Base-by-base conservation (phyloP, 2,329 filamentous ascomycete species). In the Laburnicola sp. region DNA sequence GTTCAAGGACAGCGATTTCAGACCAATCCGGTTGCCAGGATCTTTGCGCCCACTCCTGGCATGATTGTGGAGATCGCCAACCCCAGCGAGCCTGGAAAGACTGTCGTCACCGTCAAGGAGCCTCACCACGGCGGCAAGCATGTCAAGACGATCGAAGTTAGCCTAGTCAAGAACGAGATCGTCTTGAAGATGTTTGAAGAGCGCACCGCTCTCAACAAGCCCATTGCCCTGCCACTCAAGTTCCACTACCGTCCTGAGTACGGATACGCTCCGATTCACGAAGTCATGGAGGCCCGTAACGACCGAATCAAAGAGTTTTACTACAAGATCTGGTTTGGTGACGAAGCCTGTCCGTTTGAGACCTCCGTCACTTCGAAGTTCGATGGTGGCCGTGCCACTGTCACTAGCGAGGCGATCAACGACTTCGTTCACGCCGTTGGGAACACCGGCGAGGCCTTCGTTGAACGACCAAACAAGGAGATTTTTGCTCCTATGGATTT, bases 291-390 rank as follows among this genome's bases (percentile, higher is more conserved):
- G 31, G 88, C 85, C 48, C 91, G 94, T 69, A 99, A 99, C 71
- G 93, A 99, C 71, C 89, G 91, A 59, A 97, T 99, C 80, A 99
- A 99, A 81, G 90, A 96, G 75, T 99, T 99, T 74, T 99, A 99
- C 82, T 99, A 96, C 86, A 86, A 87, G 63, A 87, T 95, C 60
- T 99, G 94, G 94, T 99, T 99, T 65, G 94, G 91, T 36, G 83
- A 92, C 53, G 92, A 96, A 67, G 76, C 82, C 37, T 82, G 95
- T 44, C 87, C 95, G 48, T 89, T 97, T 48, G 87, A 97, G 65
- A 87, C 88, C 11, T 81, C 89, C 31, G 89, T 96, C 45, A 92
- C 90, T 4, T 88, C 89, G 69, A 86, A 86, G 62, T 99, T 99
- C 69, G 90, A 94, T 60, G 94, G 94, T 69, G 94, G 94, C 59